Percentiles rank a stretch among this genome's conserved stretches.
Conservation (phyloP, 1,139 yeast species). For the Arxiozyma bovina region DNA sequence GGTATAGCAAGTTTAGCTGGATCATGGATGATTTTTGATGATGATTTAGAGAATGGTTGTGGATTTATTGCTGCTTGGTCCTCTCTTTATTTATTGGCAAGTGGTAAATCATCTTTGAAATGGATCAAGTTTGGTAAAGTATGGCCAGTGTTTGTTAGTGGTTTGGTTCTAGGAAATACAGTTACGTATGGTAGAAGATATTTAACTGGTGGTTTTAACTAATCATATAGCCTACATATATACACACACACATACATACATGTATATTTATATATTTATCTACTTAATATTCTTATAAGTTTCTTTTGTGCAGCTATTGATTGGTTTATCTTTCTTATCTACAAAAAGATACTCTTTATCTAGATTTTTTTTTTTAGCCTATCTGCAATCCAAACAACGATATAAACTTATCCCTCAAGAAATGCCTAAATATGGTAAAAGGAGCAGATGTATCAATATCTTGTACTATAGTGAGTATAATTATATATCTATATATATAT, state of each 20-base stretch:
- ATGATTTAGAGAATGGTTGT: slow-evolving; percentile 74
- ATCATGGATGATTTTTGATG: slow-evolving; percentile 71
- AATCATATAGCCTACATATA: background rate
- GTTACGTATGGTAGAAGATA: slow-evolving; percentile 63
- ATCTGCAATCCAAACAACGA: background rate
- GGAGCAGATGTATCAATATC: background rate
- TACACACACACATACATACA: background rate
- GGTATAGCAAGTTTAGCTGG: slow-evolving; percentile 71
- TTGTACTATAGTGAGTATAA: background rate
- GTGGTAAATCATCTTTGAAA: slow-evolving; percentile 54
- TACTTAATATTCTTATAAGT: no score
- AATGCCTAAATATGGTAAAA: background rate
- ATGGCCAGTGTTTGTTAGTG: slow-evolving; percentile 54
- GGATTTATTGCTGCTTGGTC: slow-evolving; percentile 90
- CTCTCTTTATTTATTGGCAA: slow-evolving; percentile 62
- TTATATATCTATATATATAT: no score
- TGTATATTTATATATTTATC: background rate
- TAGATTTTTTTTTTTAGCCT: no score
- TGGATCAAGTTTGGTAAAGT: slow-evolving; percentile 38
- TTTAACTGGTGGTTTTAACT: slow-evolving; percentile 32
- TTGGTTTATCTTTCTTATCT: background rate
- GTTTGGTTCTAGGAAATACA: slow-evolving; percentile 55
- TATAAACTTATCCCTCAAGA: background rate
- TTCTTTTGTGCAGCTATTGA: background rate
- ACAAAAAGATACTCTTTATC: background rate